Percentiles rank a stretch among this genome's conserved stretches.
These are phyloP conservation scores for Xylaria cubensis DNA, from an alignment of 495 filamentous ascomycete species.

Conservation along the genomic window DNA sequence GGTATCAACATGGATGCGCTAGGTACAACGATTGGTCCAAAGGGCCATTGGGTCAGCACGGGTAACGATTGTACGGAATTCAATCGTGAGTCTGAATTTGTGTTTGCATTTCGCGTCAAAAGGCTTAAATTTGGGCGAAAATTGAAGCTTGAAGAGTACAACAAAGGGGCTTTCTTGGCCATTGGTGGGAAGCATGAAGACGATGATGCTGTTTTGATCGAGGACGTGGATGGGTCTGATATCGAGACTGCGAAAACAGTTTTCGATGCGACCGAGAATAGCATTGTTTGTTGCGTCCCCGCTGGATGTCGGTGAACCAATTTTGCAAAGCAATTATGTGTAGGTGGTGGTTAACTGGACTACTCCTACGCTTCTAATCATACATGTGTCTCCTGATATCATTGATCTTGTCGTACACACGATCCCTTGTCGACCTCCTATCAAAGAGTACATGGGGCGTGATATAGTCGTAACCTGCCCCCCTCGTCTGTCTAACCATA, in stretches of 20 bases:
- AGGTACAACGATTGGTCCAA: neutral
- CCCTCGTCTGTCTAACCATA: constrained; percentile 38
- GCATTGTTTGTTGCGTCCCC: constrained; percentile 1
- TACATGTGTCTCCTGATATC: constrained; percentile 14
- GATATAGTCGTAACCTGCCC: constrained; percentile 43
- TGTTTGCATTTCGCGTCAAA: constrained; percentile 8
- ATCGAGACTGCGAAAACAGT: neutral
- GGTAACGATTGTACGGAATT: neutral
- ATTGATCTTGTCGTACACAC: constrained; percentile 33
- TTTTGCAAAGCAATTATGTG: neutral
- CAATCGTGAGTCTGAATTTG: constrained; percentile 1
- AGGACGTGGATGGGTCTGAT: constrained; percentile 11
- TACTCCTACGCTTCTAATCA: neutral
- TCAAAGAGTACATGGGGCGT: constrained; percentile 42
- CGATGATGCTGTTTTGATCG: neutral
- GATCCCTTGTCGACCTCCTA: constrained; percentile 33
- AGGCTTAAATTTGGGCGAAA: constrained; percentile 4
- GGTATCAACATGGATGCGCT: neutral
- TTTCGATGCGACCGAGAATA: constrained; percentile 4
- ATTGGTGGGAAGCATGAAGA: neutral
- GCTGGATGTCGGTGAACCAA: neutral
- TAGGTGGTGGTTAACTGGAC: neutral
- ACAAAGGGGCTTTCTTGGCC: neutral
- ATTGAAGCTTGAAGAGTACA: neutral
- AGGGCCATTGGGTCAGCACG: neutral